These are phyloP conservation scores for Raffaelea arxii DNA, from an alignment of 2,329 filamentous ascomycete genomes.

Conservation along the genomic window DNA sequence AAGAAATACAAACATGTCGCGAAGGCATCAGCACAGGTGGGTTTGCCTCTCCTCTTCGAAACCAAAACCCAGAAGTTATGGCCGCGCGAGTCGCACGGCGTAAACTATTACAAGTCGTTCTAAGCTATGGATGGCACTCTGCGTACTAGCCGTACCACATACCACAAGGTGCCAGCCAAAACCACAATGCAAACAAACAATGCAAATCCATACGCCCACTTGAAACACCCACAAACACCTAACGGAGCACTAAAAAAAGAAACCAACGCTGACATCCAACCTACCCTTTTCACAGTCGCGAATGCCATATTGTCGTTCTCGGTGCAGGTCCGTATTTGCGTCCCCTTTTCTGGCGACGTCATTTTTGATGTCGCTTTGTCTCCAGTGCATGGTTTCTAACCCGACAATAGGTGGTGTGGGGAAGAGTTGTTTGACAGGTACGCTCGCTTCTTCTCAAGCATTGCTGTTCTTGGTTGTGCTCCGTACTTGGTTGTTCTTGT, in stretches of 20 bases:
- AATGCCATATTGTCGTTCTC: constrained; percentile 75
- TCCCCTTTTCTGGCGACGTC: constrained; percentile 1
- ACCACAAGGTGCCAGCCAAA: too few relatives aligned
- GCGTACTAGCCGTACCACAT: too few relatives aligned
- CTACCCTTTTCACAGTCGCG: constrained; percentile 40
- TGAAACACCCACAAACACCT: too few relatives aligned
- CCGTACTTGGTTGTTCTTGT: too few relatives aligned
- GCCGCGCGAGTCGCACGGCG: neutral
- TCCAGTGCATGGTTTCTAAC: neutral
- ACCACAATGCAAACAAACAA: too few relatives aligned
- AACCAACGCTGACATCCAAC: constrained; percentile 6
- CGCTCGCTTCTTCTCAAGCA: constrained; percentile 17
- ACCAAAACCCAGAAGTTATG: too few relatives aligned
- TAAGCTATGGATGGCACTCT: too few relatives aligned
- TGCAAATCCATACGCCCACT: too few relatives aligned
- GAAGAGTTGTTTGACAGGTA: constrained; percentile 87
- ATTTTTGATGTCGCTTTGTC: neutral
- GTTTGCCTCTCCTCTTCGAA: neutral
- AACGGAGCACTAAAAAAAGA: too few relatives aligned
- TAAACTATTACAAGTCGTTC: too few relatives aligned
- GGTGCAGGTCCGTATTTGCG: constrained; percentile 57
- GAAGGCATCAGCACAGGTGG: constrained; percentile 2
- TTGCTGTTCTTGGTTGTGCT: too few relatives aligned
- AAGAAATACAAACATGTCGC: too few relatives aligned
- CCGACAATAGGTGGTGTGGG: constrained; percentile 64